These are phyloP conservation scores for Colletotrichum liaoningense DNA, from an alignment of 2,329 filamentous ascomycete species.

Conservation along the genomic window DNA sequence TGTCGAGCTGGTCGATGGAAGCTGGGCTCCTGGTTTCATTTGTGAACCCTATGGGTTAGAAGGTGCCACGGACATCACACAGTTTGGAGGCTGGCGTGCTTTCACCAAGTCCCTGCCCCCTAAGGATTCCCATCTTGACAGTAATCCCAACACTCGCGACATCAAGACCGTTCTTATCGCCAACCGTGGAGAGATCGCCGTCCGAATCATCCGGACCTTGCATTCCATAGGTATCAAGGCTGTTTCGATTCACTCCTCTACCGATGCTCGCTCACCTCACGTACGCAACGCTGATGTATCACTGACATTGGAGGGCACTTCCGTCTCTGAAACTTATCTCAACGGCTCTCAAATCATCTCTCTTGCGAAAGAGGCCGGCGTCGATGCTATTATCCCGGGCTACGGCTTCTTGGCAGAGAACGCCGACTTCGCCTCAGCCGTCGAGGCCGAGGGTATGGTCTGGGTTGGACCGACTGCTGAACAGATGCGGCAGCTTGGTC, in stretches of 20 bases:
- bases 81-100: slow-evolving; percentile 45
- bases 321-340: slow-evolving; percentile 66
- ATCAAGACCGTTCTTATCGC: slow-evolving; percentile 68
- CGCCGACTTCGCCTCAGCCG: slow-evolving; percentile 66
- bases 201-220: slow-evolving; percentile 77
- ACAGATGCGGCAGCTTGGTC: slow-evolving; percentile 50
- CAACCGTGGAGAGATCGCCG: slow-evolving; percentile 80
- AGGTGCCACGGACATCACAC: slow-evolving; percentile 45
- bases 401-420: slow-evolving; percentile 77
- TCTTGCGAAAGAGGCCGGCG: slow-evolving; percentile 60
- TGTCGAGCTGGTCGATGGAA: slow-evolving; percentile 46
- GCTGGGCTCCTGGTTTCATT: slow-evolving; percentile 50
- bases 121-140: background rate
- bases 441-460: slow-evolving; percentile 63
- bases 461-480: slow-evolving; percentile 70
- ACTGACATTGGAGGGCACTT: slow-evolving; percentile 68
- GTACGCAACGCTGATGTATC: slow-evolving; percentile 75
- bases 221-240: slow-evolving; percentile 74
- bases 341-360: slow-evolving; percentile 71
- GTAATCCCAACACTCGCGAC: background rate
- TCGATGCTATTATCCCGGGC: slow-evolving; percentile 72
- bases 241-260: slow-evolving; percentile 75
- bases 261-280: slow-evolving; percentile 74
- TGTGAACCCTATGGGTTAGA: slow-evolving; percentile 49
- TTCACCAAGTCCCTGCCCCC: slow-evolving; percentile 37